phyloP scores from a whole-genome alignment of 352 stramenopile genomes.

The Globisporangium sylvaticum region DNA sequence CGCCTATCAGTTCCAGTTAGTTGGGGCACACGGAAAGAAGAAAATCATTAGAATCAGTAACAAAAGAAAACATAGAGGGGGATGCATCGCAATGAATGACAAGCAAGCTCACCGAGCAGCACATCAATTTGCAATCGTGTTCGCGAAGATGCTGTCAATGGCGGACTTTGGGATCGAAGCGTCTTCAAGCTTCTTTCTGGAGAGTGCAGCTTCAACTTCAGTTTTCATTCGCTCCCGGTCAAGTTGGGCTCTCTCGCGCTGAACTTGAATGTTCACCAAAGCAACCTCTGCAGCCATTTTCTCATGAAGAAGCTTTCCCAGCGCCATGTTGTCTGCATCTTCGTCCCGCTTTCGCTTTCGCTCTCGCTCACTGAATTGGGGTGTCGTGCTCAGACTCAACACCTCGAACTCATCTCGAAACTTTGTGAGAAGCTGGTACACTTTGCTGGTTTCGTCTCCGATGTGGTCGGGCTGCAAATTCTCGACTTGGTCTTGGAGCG shows the following conservation, averaged over 20 bases:
- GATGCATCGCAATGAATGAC: constrained; percentile 6
- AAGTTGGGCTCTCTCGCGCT: constrained; percentile 19
- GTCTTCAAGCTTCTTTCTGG: constrained; percentile 29
- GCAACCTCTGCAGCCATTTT: constrained; percentile 15
- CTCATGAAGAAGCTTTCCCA: constrained; percentile 20
- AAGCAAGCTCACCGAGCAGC: constrained; percentile 7
- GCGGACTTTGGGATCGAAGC: constrained; percentile 20
- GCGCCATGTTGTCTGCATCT: constrained; percentile 13
- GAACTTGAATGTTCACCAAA: constrained; percentile 25
- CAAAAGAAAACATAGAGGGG: constrained; percentile 15
- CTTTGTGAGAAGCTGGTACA: constrained; percentile 8
- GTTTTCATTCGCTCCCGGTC: constrained; percentile 30
- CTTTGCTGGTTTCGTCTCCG: neutral
- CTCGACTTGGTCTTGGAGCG: constrained; percentile 9
- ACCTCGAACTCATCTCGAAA: constrained; percentile 29
- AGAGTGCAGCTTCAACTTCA: constrained; percentile 27
- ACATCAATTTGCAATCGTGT: neutral
- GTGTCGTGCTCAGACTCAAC: constrained; percentile 17
- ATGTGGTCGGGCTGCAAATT: constrained; percentile 12
- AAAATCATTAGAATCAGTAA: constrained; percentile 7
- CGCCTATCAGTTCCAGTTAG: constrained; percentile 67
- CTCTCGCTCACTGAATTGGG: neutral
- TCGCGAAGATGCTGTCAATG: constrained; percentile 23
- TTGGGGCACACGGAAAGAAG: constrained; percentile 3
- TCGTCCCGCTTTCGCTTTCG: constrained; percentile 17